Evolutionary conservation across 805 yeast genomes (phyloP), one percentile per base, ranked within the genome.

Genomic region (Yamadazyma endophytica): DNA sequence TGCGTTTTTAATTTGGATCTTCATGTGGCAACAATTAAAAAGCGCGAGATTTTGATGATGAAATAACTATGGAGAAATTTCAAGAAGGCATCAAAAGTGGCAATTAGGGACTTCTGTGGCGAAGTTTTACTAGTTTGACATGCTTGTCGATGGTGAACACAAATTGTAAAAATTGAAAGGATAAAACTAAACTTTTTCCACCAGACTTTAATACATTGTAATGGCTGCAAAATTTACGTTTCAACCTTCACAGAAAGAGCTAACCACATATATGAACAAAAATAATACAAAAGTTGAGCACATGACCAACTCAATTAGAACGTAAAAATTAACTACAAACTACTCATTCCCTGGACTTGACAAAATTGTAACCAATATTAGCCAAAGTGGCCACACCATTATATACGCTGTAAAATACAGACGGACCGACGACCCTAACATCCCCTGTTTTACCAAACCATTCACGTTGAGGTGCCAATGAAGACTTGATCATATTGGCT

Each of bases 391-490:
- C 51, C 13, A 54, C 32, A 5, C 54, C 49, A 26, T 50, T 53
- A 60, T 61, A 64, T 17, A 47, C 25, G 13, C 49, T 44, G 52
- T 56, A 65, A 23, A 58, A 31, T 13, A 40, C 13, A 17, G 49
- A 43, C 13, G 71, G 71, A 3, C 70, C 70, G 9, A 31, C 29
- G 9, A 52, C 35, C 4, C 25, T 41, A 9, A 66, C 70, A 31
- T 65, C 44, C 13, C 66, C 69, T 9, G 40, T 36, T 36, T 68
- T 54, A 11, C 46, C 53, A 33, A 66, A 66, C 70, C 70, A 66
- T 6, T 42, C 50, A n/a, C 48, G 39, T 43, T 54, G 44, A 6
- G 65, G 46, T 2, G 46, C 42, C 24, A 40, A 43, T 4, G 64
- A 30, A 13, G 27, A 22, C 18, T 13, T 11, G 15, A 42, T 32